phyloP scores from a whole-genome alignment of 228 moss, liverwort and hornwort species.

The Sphagnum magellanicum region DNA sequence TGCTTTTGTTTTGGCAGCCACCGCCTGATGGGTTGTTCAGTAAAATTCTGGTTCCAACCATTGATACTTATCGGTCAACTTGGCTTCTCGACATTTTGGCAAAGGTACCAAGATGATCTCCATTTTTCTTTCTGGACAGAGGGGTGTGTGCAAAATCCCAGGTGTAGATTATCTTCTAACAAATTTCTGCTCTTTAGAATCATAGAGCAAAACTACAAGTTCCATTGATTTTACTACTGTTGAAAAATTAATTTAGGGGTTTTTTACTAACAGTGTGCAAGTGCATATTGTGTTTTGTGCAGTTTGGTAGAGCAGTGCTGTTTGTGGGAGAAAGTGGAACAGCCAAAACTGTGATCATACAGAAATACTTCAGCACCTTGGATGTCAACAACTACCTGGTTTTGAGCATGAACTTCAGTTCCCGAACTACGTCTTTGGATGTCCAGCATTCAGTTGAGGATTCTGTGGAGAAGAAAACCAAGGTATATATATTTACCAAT shows the following conservation, averaged over 20 bases:
- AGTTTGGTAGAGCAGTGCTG: constrained; percentile 63
- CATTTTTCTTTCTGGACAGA: not conserved
- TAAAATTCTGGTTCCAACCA: constrained; percentile 81
- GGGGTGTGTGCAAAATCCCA: too few relatives aligned
- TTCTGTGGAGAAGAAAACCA: constrained; percentile 66
- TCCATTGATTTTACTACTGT: too few relatives aligned
- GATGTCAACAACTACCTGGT: constrained; percentile 45
- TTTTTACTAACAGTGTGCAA: too few relatives aligned
- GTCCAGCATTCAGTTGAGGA: constrained; percentile 83
- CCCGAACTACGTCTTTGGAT: constrained; percentile 75
- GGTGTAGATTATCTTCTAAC: too few relatives aligned
- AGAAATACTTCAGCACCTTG: constrained; percentile 65
- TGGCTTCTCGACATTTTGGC: constrained; percentile 67
- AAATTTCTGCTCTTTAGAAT: too few relatives aligned
- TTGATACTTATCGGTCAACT: constrained; percentile 79
- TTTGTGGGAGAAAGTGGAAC: constrained; percentile 96
- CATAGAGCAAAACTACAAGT: too few relatives aligned
- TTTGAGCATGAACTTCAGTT: constrained; percentile 76
- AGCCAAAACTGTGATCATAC: constrained; percentile 83
- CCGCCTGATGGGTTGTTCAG: constrained; percentile 64
- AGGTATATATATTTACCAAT: constrained; percentile 23
- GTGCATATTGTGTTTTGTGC: not conserved
- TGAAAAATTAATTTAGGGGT: too few relatives aligned
- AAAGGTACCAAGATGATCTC: constrained; percentile 22
- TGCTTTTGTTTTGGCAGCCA: constrained; percentile 27